These are phyloP conservation scores for Camelina sativa DNA, from an alignment of 345 rosid species.

Conservation along the genomic window DNA sequence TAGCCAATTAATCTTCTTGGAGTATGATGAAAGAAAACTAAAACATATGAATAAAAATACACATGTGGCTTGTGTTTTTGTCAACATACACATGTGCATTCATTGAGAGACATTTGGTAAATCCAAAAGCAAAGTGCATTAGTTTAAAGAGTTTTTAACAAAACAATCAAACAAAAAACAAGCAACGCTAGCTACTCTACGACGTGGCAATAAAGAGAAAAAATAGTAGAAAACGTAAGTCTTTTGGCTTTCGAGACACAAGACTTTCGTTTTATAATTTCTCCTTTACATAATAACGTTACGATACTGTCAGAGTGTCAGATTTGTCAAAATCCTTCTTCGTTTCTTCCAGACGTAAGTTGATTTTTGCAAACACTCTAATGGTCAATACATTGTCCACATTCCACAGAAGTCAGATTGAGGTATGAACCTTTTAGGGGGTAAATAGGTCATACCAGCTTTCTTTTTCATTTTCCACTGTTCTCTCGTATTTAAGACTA, in stretches of 20 bases:
- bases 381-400: not conserved
- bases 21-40: conserved; percentile 2
- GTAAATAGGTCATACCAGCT: not conserved
- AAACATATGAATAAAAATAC: not conserved
- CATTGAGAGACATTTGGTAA: not conserved
- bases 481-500: not conserved
- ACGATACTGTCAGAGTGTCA: not conserved
- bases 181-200: not conserved
- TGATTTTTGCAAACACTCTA: not conserved
- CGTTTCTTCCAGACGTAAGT: not conserved
- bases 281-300: not conserved
- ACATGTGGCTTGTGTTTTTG: not conserved
- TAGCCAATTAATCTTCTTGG: not conserved
- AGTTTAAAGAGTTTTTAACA: not conserved
- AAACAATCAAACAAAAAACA: not conserved
- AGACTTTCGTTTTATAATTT: not conserved
- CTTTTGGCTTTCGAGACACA: not conserved
- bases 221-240: not conserved
- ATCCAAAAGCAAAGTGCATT: conserved; percentile 6
- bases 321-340: not conserved
- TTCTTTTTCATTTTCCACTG: no score
- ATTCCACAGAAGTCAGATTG: not conserved
- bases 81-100: conserved; percentile 3
- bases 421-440: not conserved
- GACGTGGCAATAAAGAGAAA: not conserved